Evolutionary conservation across 176 grass and related monocot genomes (phyloP), one percentile per base, ranked within the genome.

Genomic region (Zoysia pacifica): DNA sequence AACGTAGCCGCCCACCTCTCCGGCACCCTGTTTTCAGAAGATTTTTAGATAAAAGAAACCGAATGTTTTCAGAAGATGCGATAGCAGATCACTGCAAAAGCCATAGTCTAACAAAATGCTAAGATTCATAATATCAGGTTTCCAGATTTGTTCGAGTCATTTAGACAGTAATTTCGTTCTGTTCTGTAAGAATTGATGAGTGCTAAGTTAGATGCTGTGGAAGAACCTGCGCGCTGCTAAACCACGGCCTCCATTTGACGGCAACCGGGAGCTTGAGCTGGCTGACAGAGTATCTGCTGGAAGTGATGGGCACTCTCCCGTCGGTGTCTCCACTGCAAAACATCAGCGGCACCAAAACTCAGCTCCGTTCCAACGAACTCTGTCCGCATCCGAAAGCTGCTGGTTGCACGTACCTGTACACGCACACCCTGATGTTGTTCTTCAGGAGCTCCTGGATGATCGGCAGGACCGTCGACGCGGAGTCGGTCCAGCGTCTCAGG

Each of bases 221-320:
- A 61, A 72, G 18, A 28, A 93, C 94, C 94, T 86, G 44, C 11
- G 81, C 52, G 65, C 75, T 85, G 58, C 83, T 90, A 48, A 81
- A 87, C 94, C 94, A 97, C 66, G 91, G 47, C 13, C 65, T 84
- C 94, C 94, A 97, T 73, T 85, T 77, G 6, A 60, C 15, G 15
- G 73, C 70, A 4, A 91, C 77, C 3, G 81, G 20, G 49, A 97
- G 84, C 35, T 86, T 58, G 9, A 97, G 88, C 81, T 83, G 86
- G 74, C 89, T 93, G 39, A 97, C 76, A 37, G 94, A 97, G 18
- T 87, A 89, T 78, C 94, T 93, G 11, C 80, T 91, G 45, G 94
- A 97, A 89, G 94, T 97, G 47, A 97, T 44, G 0, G 94, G 91
- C n/a, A 97, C 81, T 18, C 83, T 86, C 38, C 88, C 94, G 18